phyloP scores from a whole-genome alignment of 2,329 filamentous ascomycete species.

The Clarireedia homoeocarpa region DNA sequence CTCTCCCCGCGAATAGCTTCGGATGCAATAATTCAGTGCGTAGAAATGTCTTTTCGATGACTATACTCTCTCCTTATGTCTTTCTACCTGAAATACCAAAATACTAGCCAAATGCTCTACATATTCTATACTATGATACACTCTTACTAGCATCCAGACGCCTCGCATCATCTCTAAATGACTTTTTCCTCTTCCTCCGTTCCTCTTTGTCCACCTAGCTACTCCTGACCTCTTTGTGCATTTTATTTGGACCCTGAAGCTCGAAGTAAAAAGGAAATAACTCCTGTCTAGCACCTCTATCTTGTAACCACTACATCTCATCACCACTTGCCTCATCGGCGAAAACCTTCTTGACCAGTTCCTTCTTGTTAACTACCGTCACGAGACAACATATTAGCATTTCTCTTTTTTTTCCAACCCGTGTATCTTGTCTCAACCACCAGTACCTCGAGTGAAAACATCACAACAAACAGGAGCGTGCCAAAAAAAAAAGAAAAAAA shows the following conservation, averaged over 20 bases:
- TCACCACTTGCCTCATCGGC: constrained; percentile 54
- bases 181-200: background rate
- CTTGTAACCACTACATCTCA: constrained; percentile 31
- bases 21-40: too few species aligned
- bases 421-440: background rate
- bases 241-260: background rate
- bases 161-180: too few species aligned
- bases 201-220: background rate
- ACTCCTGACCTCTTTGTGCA: background rate
- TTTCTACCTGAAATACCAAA: too few species aligned
- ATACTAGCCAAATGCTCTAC: too few species aligned
- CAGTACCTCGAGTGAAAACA: too few species aligned
- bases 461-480: background rate
- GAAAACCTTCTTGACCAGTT: constrained; percentile 53
- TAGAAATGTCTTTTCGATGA: too few species aligned
- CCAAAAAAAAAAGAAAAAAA: background rate
- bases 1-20: too few species aligned
- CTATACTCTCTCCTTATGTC: too few species aligned
- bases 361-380: constrained; percentile 54
- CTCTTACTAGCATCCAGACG: too few species aligned
- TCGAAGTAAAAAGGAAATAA: background rate
- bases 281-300: background rate
- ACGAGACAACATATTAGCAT: background rate
- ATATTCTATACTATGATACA: too few species aligned
- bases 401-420: constrained; percentile 8